Base-by-base conservation (phyloP, 2,329 filamentous ascomycete species). In the Aspergillus vadensis region DNA sequence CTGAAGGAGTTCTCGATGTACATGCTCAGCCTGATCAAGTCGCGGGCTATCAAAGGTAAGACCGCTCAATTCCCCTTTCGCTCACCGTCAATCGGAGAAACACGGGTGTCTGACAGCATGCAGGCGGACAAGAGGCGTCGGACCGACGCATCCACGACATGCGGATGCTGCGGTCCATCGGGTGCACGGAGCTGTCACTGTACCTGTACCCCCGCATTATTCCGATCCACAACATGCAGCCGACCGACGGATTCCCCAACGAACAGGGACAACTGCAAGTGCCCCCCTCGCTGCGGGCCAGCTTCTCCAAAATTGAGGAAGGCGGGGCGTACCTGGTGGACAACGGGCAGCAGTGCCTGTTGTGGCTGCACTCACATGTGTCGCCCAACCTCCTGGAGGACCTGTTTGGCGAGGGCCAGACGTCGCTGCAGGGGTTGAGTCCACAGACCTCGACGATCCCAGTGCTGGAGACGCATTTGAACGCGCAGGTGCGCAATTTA, bases 1-100 rank as follows among this genome's bases (percentile, higher is more conserved):
- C 85, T 99, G 30, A 98, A 98, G 74, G 95, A 99, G 74, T 93
- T 97, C 70, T 88, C 90, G 70, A 98, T 99, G 92, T 98, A 95
- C 76, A 91, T 96, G 78, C 87, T 99, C 9, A 89, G 91, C 51
- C 81, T 98, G 65, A 80, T 96, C 74, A 99, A 99, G 77, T 93
- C 87, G 59, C 88, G 95, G 60, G 93, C 94, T 2, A 92, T 98
- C 80, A 98, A 98, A 81, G 86, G 81, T 81, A 70, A 63, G 69
- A 9, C 9, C 43, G n/a, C 32, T 50, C 10, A 30, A 21, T 32
- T 32, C 10, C 30, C 50, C 19, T 47, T 36, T 47, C 52, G 27
- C 57, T 44, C 48, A 49, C 39, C 19, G 14, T 36, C 23, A n/a
- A 17, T 36, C 23, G 25, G 25, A 30, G 41, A 44, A 38, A 44